These are phyloP conservation scores for Fusarium acutatum DNA, from an alignment of 2,329 filamentous ascomycete species.

Conservation along the genomic window DNA sequence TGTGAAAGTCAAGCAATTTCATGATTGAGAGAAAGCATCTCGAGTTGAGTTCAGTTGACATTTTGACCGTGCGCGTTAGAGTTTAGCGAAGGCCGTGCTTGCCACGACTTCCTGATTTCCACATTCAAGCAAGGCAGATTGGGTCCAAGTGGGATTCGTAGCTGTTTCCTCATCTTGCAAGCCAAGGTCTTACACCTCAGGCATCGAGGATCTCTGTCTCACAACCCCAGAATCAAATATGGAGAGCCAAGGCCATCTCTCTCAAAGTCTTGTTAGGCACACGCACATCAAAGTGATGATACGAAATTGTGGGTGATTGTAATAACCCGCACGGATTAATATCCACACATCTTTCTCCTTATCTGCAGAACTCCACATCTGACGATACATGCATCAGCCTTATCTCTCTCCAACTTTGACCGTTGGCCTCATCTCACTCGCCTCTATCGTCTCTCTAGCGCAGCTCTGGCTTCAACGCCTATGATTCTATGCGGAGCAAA, in stretches of 20 bases:
- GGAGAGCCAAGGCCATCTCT: not conserved
- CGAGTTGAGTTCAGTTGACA: not conserved
- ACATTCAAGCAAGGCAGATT: not conserved
- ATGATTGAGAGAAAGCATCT: not conserved
- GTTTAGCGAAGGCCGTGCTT: constrained; percentile 6
- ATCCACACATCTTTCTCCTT: constrained; percentile 14
- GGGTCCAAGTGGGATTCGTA: not conserved
- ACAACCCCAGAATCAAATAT: not conserved
- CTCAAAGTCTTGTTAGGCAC: not conserved
- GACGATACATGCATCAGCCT: constrained; percentile 19
- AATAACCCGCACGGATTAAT: constrained; percentile 16
- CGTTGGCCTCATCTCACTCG: not conserved
- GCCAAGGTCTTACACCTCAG: not conserved
- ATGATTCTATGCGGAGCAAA: not conserved
- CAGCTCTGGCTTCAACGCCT: not conserved
- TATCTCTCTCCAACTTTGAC: constrained; percentile 18
- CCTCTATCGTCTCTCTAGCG: not conserved
- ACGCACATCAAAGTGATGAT: not conserved
- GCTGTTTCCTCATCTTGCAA: not conserved
- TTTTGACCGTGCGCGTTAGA: constrained; percentile 4
- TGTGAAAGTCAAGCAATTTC: not conserved
- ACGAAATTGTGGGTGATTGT: constrained; percentile 1
- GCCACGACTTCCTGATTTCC: not conserved
- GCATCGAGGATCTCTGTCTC: not conserved
- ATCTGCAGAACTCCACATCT: constrained; percentile 32